Evolutionary conservation across 306 rosid genomes (phyloP).

Genomic region (Medicago lupulina): DNA sequence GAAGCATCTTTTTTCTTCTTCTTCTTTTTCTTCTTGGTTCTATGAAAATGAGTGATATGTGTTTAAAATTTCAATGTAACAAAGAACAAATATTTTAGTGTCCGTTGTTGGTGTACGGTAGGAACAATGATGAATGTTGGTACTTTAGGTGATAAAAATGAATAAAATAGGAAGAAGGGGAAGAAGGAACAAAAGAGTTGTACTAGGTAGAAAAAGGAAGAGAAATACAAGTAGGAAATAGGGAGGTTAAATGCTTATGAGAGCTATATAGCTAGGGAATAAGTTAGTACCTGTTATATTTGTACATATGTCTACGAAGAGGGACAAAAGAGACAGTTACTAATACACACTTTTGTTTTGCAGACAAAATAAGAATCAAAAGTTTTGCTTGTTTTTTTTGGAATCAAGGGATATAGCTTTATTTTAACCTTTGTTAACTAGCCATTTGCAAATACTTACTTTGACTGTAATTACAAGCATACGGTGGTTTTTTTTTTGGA

Average conservation of each 20-base stretch:
- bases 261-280: conserved; percentile 33
- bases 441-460: background rate
- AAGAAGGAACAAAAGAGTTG: background rate
- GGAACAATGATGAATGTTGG: background rate
- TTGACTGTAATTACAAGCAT: conserved; percentile 10
- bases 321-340: conserved; percentile 34
- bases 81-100: background rate
- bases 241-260: conserved; percentile 23
- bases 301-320: conserved; percentile 39
- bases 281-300: conserved; percentile 12
- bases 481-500: background rate
- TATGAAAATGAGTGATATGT: background rate
- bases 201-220: conserved; percentile 18
- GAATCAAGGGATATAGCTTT: conserved; percentile 4
- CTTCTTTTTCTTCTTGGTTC: background rate
- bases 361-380: conserved; percentile 26
- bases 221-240: background rate
- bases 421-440: background rate
- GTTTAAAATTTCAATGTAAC: background rate
- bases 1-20: conserved; percentile 46
- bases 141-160: background rate
- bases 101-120: background rate
- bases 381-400: background rate
- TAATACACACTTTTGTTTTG: background rate
- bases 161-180: background rate